phyloP scores from a whole-genome alignment of 2,329 filamentous ascomycete species.

The Ophiostoma pallidulum region DNA sequence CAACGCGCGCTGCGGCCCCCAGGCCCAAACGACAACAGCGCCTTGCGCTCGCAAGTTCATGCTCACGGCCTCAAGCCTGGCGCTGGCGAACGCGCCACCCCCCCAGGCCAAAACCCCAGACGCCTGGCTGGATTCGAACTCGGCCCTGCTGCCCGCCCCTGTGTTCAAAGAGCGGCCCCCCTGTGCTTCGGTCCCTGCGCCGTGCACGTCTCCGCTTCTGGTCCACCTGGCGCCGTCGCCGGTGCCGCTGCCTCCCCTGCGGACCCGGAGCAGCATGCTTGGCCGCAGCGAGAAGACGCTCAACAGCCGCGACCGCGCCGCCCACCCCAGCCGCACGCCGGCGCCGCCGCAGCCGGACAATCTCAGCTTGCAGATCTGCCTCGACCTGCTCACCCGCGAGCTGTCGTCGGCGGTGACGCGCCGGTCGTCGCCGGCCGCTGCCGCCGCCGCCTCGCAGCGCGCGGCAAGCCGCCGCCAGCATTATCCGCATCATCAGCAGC shows the following conservation, averaged over 20 bases:
- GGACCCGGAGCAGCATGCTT: slow-evolving; percentile 2
- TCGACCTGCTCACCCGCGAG: slow-evolving; percentile 42
- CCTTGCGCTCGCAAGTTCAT: background rate
- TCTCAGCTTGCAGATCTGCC: slow-evolving; percentile 39
- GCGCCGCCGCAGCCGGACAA: slow-evolving; percentile 23
- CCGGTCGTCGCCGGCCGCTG: slow-evolving; percentile 4
- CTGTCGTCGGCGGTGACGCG: slow-evolving; percentile 32
- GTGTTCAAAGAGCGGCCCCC: background rate
- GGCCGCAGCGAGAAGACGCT: background rate
- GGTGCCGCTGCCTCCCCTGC: slow-evolving; percentile 1
- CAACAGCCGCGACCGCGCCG: background rate
- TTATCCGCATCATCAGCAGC: no score
- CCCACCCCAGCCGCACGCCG: slow-evolving; percentile 13
- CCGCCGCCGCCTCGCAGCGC: slow-evolving; percentile 1
- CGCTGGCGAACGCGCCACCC: background rate
- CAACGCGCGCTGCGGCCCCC: slow-evolving; percentile 5
- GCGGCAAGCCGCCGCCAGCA: slow-evolving; percentile 2
- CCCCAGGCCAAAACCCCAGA: background rate
- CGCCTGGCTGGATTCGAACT: background rate
- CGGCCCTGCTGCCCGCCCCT: background rate
- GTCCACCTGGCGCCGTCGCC: background rate
- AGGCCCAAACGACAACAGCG: background rate
- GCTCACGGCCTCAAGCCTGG: background rate
- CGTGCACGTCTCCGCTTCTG: background rate
- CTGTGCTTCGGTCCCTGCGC: background rate